These are phyloP conservation scores for Lepidium africanum DNA, from an alignment of 345 rosid genomes.

Conservation along the genomic window DNA sequence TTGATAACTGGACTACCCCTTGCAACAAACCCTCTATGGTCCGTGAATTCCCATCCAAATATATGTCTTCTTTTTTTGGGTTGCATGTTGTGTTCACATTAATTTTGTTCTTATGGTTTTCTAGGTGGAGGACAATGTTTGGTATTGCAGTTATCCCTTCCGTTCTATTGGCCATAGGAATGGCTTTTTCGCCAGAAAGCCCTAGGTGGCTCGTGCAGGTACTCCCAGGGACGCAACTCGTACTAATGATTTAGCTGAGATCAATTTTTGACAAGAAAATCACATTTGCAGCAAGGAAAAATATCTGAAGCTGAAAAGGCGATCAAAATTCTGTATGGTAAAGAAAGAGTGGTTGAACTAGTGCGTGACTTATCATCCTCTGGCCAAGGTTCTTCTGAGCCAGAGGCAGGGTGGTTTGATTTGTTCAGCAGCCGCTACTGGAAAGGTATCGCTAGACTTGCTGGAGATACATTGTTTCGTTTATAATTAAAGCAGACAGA, in stretches of 20 bases:
- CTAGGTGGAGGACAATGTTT: conserved; percentile 99
- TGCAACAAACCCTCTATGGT: conserved; percentile 86
- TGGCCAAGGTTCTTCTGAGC: conserved; percentile 69
- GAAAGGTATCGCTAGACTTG: conserved; percentile 53
- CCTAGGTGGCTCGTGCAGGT: conserved; percentile 99
- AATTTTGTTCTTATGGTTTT: background rate
- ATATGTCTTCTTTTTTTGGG: background rate
- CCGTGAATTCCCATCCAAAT: conserved; percentile 2
- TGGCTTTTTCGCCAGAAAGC: conserved; percentile 94
- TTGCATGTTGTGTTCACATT: background rate
- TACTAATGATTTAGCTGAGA: background rate
- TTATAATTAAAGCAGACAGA: background rate
- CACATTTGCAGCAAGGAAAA: conserved; percentile 76
- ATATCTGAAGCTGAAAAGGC: conserved; percentile 71
- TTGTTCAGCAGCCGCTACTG: conserved; percentile 83
- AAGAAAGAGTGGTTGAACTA: conserved; percentile 82
- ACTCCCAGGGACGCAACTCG: conserved; percentile 4
- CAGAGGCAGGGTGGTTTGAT: conserved; percentile 98
- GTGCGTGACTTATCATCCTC: conserved; percentile 64
- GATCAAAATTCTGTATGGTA: conserved; percentile 72
- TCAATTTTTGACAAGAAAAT: background rate
- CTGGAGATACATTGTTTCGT: background rate
- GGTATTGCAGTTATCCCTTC: conserved; percentile 81
- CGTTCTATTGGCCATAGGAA: conserved; percentile 76
- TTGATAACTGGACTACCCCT: conserved; percentile 95